Base-by-base conservation (phyloP, 2,329 filamentous ascomycete genomes). In the Periconia sp. region DNA sequence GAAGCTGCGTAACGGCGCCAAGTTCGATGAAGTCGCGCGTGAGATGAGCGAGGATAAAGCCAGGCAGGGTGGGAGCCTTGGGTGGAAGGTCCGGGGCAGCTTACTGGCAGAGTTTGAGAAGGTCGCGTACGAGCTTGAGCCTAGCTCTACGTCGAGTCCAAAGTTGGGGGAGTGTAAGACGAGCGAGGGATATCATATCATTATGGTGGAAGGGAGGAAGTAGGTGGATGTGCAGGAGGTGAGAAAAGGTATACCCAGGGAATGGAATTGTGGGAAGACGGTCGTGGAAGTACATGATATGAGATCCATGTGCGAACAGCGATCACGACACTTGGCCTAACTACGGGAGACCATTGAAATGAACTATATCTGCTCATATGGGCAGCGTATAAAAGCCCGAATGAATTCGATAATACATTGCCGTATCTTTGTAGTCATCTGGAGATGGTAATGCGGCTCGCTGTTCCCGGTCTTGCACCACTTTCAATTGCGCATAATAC, bases 1-100 rank as follows among this genome's bases (percentile, higher is more conserved):
- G 52, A 88, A 90, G 74, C 73, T 92, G 48, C 81, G 80, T 40
- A 83, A 79, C 3, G 87, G 88, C 1, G 80, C 79, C 47, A 90
- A 88, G 63, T 92, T 92, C 65, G 88, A 91, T 62, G 85, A 89
- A 45, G 88, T 92, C 6, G 89, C 89, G 10, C 77, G 83, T 49
- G 83, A 86, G 60, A 89, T 84, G 66, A 90, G 86, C 0, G 89
- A 92, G 73, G 89, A 92, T 71, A 92, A 92, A 76, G 88, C 88
- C 5, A 79, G 85, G 56, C 81, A 84, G 72, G 74, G 89, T 33
- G 89, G 89, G 2, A 81, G 83, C 2, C 73, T 92, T 33, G 89
- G 89, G 9, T 90, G 87, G 86, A 90, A 91, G 70, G 82, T 80
- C 2, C 85, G 87, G 63, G 88, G 87, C 0, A 82, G 79, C 52